Base-by-base conservation (phyloP, 1,284 basidiomycete genomes). In the Somion occarium region DNA sequence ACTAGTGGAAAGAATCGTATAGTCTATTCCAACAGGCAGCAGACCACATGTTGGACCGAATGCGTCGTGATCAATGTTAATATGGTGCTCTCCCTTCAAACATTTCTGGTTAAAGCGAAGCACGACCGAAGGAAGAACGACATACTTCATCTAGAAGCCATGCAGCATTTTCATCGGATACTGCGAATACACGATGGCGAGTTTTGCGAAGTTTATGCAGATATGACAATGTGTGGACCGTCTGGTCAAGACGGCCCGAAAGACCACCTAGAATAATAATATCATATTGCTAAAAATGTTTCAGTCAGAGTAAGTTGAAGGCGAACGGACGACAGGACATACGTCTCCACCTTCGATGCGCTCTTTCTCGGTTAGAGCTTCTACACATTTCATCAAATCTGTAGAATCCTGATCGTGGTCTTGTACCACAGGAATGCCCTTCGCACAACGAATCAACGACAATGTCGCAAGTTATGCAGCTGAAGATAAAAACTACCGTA, bases 41-140 rank as follows among this genome's bases (percentile, higher is more conserved):
- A 99, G 77, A 0, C 96, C 96, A 63, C 96, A 99, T 0, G 94
- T 98, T 50, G 84, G 82, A 0, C 95, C 95, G 51, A 97, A 74
- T 2, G 83, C 62, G 0, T 68, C 59, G 56, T 91, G 86, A 60
- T 94, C 84, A 48, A 97, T 78, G 5, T 74, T 64, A 50, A 98
- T 88, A 7, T 69, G 62, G 62, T 98, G 95, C 60, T 85, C 77
- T 9, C 94, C 94, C 88, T 94, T 54, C 30, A 55, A 23, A 22
- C 23, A 12, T 30, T 46, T 48, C 37, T 48, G 50, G 50, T 22
- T 15, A 38, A 22, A 38, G 19, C 34, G 3, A 45, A 46, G 19
- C 26, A 24, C 12, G 12, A 19, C 3, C 38, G 7, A 23, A 22
- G 39, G 7, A 24, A 34, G 13, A 25, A 23, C 25, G 25, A 51